Evolutionary conservation across 2,329 filamentous ascomycete genomes (phyloP).

Genomic region (Cryphonectria radicalis): DNA sequence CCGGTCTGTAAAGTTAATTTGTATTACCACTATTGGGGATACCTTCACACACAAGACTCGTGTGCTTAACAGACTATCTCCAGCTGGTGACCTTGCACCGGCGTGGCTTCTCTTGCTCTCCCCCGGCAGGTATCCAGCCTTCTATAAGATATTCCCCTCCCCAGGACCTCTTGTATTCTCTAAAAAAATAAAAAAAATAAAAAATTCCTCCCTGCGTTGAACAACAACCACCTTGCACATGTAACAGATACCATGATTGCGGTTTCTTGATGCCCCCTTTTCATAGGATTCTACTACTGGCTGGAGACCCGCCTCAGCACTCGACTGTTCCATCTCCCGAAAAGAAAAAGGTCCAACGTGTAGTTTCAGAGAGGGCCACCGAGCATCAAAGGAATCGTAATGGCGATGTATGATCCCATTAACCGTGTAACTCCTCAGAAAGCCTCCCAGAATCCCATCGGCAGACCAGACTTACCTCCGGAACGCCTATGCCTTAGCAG

Average conservation of each 20-base stretch:
- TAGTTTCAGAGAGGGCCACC: neutral
- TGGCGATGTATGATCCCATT: neutral
- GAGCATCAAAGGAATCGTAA: neutral
- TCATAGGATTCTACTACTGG: neutral
- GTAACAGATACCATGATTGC: neutral
- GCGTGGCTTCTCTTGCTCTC: neutral
- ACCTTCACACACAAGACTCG: neutral
- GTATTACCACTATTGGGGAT: neutral
- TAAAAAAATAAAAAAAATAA: neutral
- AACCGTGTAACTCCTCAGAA: constrained; percentile 3
- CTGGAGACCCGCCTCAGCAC: neutral
- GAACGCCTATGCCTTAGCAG: constrained; percentile 27
- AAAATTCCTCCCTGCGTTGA: neutral
- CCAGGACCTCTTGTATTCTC: neutral
- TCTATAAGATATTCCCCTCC: neutral
- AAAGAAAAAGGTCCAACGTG: neutral
- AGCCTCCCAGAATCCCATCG: neutral
- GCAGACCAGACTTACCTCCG: constrained; percentile 10
- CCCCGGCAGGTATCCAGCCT: neutral
- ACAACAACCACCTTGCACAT: neutral
- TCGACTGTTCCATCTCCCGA: neutral
- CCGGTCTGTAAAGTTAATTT: neutral
- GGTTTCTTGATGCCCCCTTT: neutral
- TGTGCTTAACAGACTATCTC: neutral
- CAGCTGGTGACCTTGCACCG: neutral